These are phyloP conservation scores for Vitis labrusca DNA, from an alignment of 164 flowering plant genomes.

Conservation along the genomic window DNA sequence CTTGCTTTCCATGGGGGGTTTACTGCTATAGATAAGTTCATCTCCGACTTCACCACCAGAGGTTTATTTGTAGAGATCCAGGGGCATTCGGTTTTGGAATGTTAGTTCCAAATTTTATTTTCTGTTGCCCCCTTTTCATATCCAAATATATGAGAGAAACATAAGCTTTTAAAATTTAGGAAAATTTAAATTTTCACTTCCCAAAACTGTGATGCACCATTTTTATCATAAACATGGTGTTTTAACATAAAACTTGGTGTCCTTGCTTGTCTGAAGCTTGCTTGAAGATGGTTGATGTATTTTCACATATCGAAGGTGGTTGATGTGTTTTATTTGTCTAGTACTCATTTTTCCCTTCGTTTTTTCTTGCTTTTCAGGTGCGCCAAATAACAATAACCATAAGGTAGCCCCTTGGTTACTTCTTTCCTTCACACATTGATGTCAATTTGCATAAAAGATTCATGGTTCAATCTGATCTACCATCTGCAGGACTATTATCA, in stretches of 20 bases:
- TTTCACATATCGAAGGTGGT: not conserved
- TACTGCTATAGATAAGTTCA: too few relatives aligned
- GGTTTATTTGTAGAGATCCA: too few relatives aligned
- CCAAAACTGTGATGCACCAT: not conserved
- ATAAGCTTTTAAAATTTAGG: not conserved
- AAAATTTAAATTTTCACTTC: not conserved
- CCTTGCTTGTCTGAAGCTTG: not conserved
- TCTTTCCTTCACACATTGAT: not conserved
- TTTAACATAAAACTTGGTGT: too few relatives aligned
- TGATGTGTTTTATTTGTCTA: not conserved
- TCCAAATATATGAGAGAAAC: too few relatives aligned
- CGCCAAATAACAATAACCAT: slow-evolving; percentile 92
- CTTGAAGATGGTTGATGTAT: not conserved
- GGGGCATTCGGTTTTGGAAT: too few relatives aligned
- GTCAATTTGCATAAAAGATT: not conserved
- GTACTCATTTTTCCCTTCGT: not conserved
- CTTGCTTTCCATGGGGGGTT: too few relatives aligned
- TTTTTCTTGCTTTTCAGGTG: slow-evolving; percentile 55
- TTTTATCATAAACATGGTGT: not conserved
- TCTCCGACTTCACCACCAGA: too few relatives aligned
- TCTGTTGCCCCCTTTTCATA: too few relatives aligned
- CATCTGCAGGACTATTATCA: slow-evolving; percentile 81
- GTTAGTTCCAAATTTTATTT: too few relatives aligned
- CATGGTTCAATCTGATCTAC: not conserved
- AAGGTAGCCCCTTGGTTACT: slow-evolving; percentile 43